Conservation (phyloP, 768 basidiomycete genomes). For the Chalciporus sphaerocephalus region DNA sequence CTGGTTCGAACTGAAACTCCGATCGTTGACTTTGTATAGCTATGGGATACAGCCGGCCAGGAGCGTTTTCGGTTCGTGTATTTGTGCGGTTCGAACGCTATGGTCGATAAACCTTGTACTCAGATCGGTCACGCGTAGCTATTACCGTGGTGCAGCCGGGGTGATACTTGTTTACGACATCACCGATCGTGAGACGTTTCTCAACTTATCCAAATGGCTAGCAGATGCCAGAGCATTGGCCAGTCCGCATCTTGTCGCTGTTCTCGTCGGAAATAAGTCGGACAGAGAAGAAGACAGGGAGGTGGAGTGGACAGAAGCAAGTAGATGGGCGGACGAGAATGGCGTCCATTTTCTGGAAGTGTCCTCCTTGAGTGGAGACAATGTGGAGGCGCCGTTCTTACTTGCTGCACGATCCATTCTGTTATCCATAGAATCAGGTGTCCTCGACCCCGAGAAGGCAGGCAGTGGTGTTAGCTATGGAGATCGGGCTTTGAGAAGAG, state of each 20-base stretch:
- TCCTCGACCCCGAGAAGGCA: conserved; percentile 87
- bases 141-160: conserved; percentile 92
- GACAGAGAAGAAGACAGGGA: conserved; percentile 93
- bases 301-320: conserved; percentile 94
- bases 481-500: conserved; percentile 85
- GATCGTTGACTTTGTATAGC: conserved; percentile 39
- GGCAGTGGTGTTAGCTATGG: conserved; percentile 97
- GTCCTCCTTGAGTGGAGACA: conserved; percentile 88
- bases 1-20: neutral
- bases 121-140: conserved; percentile 89
- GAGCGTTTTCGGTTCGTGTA: conserved; percentile 77
- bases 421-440: conserved; percentile 85
- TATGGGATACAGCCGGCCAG: conserved; percentile 98
- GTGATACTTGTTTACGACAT: conserved; percentile 93
- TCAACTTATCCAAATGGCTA: conserved; percentile 82
- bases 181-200: conserved; percentile 84
- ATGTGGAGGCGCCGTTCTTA: conserved; percentile 90
- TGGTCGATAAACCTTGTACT: conserved; percentile 12
- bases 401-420: conserved; percentile 84
- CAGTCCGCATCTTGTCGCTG: conserved; percentile 84
- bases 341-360: conserved; percentile 91
- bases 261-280: conserved; percentile 92
- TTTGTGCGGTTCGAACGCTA: conserved; percentile 1
- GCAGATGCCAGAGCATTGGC: conserved; percentile 90
- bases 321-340: conserved; percentile 93